Evolutionary conservation across 768 basidiomycete species (phyloP), one percentile per base, ranked within the genome.

Genomic region (Tulasnella calospora): DNA sequence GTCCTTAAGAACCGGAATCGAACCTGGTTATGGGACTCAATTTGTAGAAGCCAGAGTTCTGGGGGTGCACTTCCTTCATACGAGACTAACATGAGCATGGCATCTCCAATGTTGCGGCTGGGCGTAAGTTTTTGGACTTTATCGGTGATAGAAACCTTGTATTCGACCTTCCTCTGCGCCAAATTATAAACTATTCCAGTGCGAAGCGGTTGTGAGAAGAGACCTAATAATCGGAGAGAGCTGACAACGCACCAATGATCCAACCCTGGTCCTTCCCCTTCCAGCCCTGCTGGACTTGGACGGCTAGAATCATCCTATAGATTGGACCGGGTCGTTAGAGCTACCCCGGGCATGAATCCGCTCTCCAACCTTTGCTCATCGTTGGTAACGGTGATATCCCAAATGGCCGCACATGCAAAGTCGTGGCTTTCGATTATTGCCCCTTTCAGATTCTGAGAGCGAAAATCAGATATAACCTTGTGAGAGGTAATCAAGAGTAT

Each of bases 1-100:
- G 30, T 67, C 13, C 35, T 23, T 33, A 35, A 3, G 6, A 67
- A 30, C 35, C 35, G 61, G 5, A 67, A 33, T 27, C 51, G 8
- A 36, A 17, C 78, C 46, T 35, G 5, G 27, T 51, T 7, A 8
- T 74, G 33, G 17, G 27, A 9, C 36, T 92, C 84, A 27, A 88
- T 82, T 71, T 92, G 90, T 72, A 93, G 83, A 83, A 23, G 90
- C 92, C 92, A 94, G 3, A 93, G 85, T 82, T 93, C 92, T 8
- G 92, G 92, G n/a, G 91, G 88, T 6, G 91, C 92, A 87, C 90
- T 90, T 81, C 91, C 89, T 82, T 93, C 92, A 81, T 92, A 92
- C 82, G 91, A 92, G 72, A 93, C 87, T 74, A 94, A 83, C n/a
- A 90, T 92, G 9, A 90, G 85, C 7, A 88, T 85, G 30, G 90